A percentile compares a stretch with the other conserved stretches of the same genome.
These are phyloP conservation scores for Silybum marianum DNA, from an alignment of 129 eudicot species.

Conservation along the genomic window DNA sequence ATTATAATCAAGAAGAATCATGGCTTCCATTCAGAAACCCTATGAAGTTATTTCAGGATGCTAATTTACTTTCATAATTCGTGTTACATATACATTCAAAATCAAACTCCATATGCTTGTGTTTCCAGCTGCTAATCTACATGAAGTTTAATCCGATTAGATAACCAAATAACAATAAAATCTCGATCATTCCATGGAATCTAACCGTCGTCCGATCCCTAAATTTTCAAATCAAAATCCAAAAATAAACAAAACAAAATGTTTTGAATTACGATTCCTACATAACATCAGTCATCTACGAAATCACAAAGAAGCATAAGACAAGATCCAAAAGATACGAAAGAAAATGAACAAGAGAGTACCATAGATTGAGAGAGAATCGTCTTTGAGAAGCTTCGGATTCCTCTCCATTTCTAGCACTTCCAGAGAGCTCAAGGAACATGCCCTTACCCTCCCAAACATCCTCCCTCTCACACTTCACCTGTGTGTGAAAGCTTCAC, in stretches of 20 bases:
- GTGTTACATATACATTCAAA: background rate
- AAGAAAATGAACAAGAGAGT: background rate
- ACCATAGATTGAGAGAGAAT: slow-evolving; percentile 88
- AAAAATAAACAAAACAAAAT: background rate
- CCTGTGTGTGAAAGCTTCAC: background rate
- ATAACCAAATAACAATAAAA: background rate
- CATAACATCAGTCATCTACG: background rate
- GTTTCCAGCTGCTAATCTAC: background rate
- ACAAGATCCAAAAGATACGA: background rate
- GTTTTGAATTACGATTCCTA: background rate
- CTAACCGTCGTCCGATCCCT: background rate
- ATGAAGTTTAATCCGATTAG: background rate
- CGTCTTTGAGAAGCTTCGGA: slow-evolving; percentile 70
- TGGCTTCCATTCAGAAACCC: background rate
- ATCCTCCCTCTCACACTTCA: slow-evolving; percentile 36
- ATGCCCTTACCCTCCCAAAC: slow-evolving; percentile 68
- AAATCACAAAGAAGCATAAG: background rate
- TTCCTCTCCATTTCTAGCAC: slow-evolving; percentile 65
- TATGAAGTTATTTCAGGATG: background rate
- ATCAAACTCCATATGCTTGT: background rate
- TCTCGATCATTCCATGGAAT: background rate
- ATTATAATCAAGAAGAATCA: background rate
- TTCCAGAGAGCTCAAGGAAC: slow-evolving; percentile 57
- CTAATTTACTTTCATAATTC: background rate
- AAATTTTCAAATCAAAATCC: background rate